Base-by-base conservation (phyloP, 2,329 filamentous ascomycete species). In the Aspergillus thermomutatus region DNA sequence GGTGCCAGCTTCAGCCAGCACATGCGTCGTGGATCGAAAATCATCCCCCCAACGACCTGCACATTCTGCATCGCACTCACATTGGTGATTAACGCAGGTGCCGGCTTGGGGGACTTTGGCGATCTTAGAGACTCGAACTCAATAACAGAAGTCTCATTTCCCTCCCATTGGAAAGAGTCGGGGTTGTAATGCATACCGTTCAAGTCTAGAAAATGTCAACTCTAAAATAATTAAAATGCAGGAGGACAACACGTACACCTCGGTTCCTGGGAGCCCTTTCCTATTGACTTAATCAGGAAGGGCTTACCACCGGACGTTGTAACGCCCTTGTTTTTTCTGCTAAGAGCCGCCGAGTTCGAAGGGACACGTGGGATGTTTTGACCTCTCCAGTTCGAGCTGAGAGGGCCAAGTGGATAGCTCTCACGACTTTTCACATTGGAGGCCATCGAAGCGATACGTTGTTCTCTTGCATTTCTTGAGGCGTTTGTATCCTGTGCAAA, bases 141-240 rank as follows among this genome's bases (percentile, higher is more conserved):
- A 4, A 61, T 84, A 83, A 53, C 96, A 79, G 34, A 88, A 66
- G 91, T 93, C 72, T 99, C 94, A 67, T 99, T 99, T 52, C 94
- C 94, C 79, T 99, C 94, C 94, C 94, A 99, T 50, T 87, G 84
- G 69, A 87, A 94, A 8, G 90, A 89, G 27, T 83, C 80, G 6
- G 94, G 91, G 69, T 99, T 97, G 72, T 96, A 99, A 54, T 86
- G 88, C 94, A 99, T 99, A 62, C 93, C 94, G 74, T 96, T 94
- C 59, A 96, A 84, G 68, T 87, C 91, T 93, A 65, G 10, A 25
- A 43, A 54, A 59, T 23, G 51, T 60, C 48, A 63, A 58, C 50
- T 52, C 21, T 31, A 23, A 8, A 26, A 49, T 26, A 56, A 37
- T 65, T 63, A 66, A 60, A 49, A 53, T 49, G 57, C 31, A 41